Conservation (phyloP, 1,284 basidiomycete genomes). For the Ganoderma leucocontextum region DNA sequence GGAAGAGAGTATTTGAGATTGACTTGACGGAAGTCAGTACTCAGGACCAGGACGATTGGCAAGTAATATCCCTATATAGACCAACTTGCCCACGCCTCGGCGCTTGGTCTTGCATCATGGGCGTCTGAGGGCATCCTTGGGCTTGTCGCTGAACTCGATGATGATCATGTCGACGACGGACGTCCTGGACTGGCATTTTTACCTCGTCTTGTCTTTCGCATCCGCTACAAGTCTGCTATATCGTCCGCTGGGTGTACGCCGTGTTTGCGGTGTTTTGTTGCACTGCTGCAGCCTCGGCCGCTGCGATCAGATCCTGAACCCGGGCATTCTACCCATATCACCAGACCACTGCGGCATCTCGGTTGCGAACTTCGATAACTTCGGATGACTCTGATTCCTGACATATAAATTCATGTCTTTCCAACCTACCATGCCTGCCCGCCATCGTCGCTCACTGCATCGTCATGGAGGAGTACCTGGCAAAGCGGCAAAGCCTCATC, state of each 20-base stretch:
- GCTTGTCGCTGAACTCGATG: no score
- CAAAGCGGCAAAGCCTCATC: slow-evolving; percentile 56
- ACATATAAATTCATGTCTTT: neutral
- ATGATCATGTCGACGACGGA: no score
- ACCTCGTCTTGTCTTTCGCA: no score
- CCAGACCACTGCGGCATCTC: neutral
- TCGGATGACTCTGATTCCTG: neutral
- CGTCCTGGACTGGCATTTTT: no score
- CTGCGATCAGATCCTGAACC: neutral
- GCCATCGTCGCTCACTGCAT: neutral
- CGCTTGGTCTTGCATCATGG: no score
- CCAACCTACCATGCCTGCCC: neutral
- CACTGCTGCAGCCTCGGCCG: neutral
- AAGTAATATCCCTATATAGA: no score
- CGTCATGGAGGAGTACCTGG: slow-evolving; percentile 47
- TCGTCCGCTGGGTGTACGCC: neutral
- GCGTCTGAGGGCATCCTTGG: no score
- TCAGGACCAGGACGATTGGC: no score
- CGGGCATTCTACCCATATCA: no score
- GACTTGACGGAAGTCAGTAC: no score
- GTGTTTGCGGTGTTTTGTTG: neutral
- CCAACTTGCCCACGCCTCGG: no score
- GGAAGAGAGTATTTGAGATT: no score
- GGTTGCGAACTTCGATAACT: neutral
- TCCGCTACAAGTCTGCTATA: neutral